Base-by-base conservation (phyloP, 768 basidiomycete genomes). In the Lentinula detonsa region DNA sequence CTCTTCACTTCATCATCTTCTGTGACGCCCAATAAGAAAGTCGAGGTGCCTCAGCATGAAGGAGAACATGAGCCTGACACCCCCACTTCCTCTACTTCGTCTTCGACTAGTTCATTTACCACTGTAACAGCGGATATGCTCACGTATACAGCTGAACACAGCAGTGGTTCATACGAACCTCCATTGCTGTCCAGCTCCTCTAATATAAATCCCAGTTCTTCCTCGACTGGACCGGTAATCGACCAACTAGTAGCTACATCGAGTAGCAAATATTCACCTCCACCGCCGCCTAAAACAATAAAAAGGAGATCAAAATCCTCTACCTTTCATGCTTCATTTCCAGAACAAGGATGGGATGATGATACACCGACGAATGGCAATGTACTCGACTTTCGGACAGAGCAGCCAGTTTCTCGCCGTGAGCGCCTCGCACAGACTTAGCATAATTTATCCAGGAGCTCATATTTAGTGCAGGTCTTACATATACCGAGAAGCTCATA, bases 381-480 rank as follows among this genome's bases (percentile, higher is more conserved):
- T 6, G 85, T 88, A 0, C 71, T 81, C 31, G 85, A 88, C 58
- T 89, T 75, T 66, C 74, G 74, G 18, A 80, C 79, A 2, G 74
- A 77, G 23, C 73, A 76, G 31, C 84, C 86, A 62, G 73, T 79
- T 16, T 70, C 76, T 52, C 73, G 85, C 65, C 81, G 88, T 88
- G 68, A 72, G 87, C 74, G 15, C 2, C 48, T 34, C 10, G 18
- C 46, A 31, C 16, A 15, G 57, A 23, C 35, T 34, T 46, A 21
- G 55, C 49, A 5, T 53, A 28, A 52, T 43, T 4, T 5, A 35
- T 37, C n/a, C 16, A 1, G n/a, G 9, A n/a, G 10, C 64, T 72
- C 3, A 56, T 28, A 9, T 40, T 2, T 59, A 9, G 52, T 45
- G 34, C 65, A 88, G 88, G 84, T 39, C 76, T 91, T 56, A 86